A percentile compares a stretch with the other conserved stretches of the same genome.
phyloP scores from a whole-genome alignment of 768 basidiomycete genomes.

The Hericium coralloides region DNA sequence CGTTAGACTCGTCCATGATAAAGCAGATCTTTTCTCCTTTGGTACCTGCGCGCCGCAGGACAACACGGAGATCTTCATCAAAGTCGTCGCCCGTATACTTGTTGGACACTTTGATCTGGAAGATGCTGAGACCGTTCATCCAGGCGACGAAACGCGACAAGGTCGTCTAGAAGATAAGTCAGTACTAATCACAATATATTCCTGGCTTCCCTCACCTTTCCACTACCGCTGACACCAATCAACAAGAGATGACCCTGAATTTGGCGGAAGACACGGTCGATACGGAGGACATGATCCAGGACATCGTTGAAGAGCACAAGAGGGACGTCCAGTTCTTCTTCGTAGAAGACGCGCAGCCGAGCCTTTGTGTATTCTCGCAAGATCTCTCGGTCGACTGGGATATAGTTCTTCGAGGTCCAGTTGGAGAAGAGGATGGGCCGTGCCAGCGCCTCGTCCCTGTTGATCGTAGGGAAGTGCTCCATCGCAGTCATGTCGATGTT shows the following conservation, averaged over 20 bases:
- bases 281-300: constrained; percentile 93
- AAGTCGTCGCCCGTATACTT: constrained; percentile 99
- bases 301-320: constrained; percentile 98
- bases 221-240: constrained; percentile 97
- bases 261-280: constrained; percentile 98
- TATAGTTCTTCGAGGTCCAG: constrained; percentile 97
- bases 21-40: constrained; percentile 99
- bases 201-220: constrained; percentile 59
- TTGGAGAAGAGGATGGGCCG: constrained; percentile 97
- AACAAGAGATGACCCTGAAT: constrained; percentile 93
- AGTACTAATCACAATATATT: neutral
- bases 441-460: constrained; percentile 72
- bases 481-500: constrained; percentile 76
- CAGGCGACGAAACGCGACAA: constrained; percentile 97
- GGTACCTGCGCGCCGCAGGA: constrained; percentile 91
- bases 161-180: constrained; percentile 60
- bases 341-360: constrained; percentile 94
- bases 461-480: constrained; percentile 90
- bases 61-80: constrained; percentile 92
- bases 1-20: constrained; percentile 99
- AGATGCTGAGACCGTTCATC: constrained; percentile 99
- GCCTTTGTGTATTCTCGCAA: constrained; percentile 97
- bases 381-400: constrained; percentile 88
- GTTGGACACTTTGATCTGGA: constrained; percentile 99
- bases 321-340: constrained; percentile 96